phyloP scores from a whole-genome alignment of 768 basidiomycete genomes.

The Sarcomyxa edulis region DNA sequence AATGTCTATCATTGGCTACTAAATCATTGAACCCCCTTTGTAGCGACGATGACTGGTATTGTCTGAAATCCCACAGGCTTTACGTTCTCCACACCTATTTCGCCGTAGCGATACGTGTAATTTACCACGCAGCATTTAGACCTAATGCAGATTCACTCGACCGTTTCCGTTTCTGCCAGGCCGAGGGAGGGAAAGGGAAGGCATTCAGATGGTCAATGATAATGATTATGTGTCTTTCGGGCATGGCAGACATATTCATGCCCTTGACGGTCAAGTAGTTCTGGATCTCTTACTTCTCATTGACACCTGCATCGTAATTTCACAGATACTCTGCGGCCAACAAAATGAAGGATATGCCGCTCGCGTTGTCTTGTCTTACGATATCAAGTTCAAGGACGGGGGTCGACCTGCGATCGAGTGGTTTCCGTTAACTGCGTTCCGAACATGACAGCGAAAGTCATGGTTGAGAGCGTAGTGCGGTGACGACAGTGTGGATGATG shows the following conservation, averaged over 20 bases:
- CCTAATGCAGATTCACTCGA: conserved; percentile 34
- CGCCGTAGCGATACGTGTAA: conserved; percentile 15
- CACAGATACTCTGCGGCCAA: conserved; percentile 37
- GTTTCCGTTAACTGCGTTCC: too few relatives aligned
- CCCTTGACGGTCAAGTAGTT: conserved; percentile 10
- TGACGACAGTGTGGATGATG: too few relatives aligned
- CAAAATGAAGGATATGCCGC: conserved; percentile 38
- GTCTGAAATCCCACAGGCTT: conserved; percentile 16
- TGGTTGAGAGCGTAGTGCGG: too few relatives aligned
- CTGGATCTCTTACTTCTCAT: conserved; percentile 11
- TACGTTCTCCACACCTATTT: conserved; percentile 20
- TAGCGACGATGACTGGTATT: conserved; percentile 18
- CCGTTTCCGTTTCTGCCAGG: conserved; percentile 41
- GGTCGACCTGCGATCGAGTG: too few relatives aligned
- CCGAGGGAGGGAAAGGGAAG: conserved; percentile 23
- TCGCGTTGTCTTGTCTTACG: conserved; percentile 33
- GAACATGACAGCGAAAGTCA: too few relatives aligned
- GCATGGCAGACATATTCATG: conserved; percentile 28
- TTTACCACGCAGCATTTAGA: conserved; percentile 26
- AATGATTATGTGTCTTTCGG: conserved; percentile 33
- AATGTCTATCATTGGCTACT: not conserved
- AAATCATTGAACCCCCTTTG: not conserved
- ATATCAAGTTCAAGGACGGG: too few relatives aligned
- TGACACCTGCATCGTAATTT: conserved; percentile 1
- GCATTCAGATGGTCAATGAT: conserved; percentile 28